phyloP scores from a whole-genome alignment of 306 rosid genomes.

The Lotus japonicus region DNA sequence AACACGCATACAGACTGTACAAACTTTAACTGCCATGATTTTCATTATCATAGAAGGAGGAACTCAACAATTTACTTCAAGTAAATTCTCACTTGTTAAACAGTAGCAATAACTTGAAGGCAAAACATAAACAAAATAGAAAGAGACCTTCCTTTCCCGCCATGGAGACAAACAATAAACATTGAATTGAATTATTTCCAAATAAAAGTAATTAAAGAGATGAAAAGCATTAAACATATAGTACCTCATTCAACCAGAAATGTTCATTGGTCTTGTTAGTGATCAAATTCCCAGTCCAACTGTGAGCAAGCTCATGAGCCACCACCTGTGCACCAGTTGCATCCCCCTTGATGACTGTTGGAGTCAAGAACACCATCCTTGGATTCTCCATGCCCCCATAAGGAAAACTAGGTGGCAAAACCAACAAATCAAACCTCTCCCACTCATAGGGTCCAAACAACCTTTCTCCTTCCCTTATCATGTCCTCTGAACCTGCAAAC shows the following conservation, averaged over 20 bases:
- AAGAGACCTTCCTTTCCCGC: neutral
- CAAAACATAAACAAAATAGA: neutral
- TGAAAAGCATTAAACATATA: neutral
- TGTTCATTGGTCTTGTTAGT: slow-evolving; percentile 88
- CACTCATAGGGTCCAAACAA: slow-evolving; percentile 71
- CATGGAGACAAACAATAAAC: neutral
- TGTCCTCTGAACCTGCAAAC: slow-evolving; percentile 75
- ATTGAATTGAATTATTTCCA: neutral
- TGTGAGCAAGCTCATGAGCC: slow-evolving; percentile 94
- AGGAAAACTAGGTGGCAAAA: slow-evolving; percentile 91
- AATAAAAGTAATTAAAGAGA: neutral
- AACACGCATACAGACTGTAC: neutral
- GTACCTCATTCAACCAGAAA: slow-evolving; percentile 95
- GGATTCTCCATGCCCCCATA: slow-evolving; percentile 98
- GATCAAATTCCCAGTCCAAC: slow-evolving; percentile 97
- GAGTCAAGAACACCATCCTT: slow-evolving; percentile 85
- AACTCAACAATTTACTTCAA: neutral
- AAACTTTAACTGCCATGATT: neutral
- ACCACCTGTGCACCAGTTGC: slow-evolving; percentile 83
- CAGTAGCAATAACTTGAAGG: neutral
- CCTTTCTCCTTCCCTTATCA: slow-evolving; percentile 77
- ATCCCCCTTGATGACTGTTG: slow-evolving; percentile 87
- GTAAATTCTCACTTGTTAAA: neutral
- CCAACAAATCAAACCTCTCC: slow-evolving; percentile 87
- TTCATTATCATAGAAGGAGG: neutral